Evolutionary conservation across 257 asterid species (phyloP).

Genomic region (Solanum corneliomulleri): DNA sequence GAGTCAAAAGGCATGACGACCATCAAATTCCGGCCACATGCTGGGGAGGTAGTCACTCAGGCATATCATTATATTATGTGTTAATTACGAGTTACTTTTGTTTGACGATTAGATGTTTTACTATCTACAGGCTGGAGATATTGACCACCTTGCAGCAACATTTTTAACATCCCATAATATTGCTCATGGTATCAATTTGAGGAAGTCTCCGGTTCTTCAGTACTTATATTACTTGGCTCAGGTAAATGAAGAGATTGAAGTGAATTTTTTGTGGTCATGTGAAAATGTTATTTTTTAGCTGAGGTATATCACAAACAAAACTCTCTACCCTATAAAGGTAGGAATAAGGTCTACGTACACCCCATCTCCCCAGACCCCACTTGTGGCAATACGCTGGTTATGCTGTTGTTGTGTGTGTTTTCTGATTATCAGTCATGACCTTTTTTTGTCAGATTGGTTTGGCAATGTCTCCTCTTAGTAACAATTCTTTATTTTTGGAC

Average conservation of each 20-base stretch:
- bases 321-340: background rate
- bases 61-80: background rate
- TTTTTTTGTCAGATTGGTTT: conserved; percentile 70
- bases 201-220: conserved; percentile 93
- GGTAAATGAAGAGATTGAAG: conserved; percentile 32
- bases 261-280: background rate
- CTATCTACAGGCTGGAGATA: conserved; percentile 78
- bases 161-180: conserved; percentile 82
- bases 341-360: background rate
- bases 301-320: background rate
- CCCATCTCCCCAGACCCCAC: background rate
- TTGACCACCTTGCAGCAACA: conserved; percentile 96
- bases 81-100: background rate
- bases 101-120: conserved; percentile 1
- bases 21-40: conserved; percentile 92
- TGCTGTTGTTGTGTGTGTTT: background rate
- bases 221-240: conserved; percentile 88
- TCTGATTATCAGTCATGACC: background rate
- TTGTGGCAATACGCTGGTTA: background rate
- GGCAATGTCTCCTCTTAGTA: conserved; percentile 98
- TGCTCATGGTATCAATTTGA: conserved; percentile 91
- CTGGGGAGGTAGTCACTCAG: conserved; percentile 70
- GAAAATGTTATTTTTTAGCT: background rate
- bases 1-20: conserved; percentile 94
- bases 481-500: conserved; percentile 89